Evolutionary conservation across 116 monocot species (phyloP).

Genomic region (Trichopus zeylanicus): DNA sequence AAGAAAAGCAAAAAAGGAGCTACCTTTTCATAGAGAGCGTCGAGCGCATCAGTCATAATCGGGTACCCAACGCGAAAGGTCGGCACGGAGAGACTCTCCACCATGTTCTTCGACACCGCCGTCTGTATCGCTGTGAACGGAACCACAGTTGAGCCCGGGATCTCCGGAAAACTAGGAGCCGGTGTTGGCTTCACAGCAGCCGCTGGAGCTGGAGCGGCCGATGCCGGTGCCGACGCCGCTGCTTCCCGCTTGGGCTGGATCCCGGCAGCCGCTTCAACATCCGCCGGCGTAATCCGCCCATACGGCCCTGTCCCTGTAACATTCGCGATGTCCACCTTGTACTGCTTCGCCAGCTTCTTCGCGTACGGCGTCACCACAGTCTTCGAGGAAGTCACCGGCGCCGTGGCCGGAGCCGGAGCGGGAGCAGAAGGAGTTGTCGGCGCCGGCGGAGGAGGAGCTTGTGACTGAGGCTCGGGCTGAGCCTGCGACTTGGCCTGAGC

Average conservation of each 20-base stretch:
- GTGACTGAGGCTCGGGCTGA: slow-evolving; percentile 2
- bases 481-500: slow-evolving; percentile 20
- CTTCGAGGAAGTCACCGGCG: slow-evolving; percentile 22
- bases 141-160: slow-evolving; percentile 61
- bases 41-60: slow-evolving; percentile 63
- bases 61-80: slow-evolving; percentile 94
- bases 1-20: neutral
- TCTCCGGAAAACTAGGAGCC: slow-evolving; percentile 4
- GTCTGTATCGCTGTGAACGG: slow-evolving; percentile 86
- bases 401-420: slow-evolving; percentile 6
- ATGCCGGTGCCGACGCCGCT: slow-evolving; percentile 8
- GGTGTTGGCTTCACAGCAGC: slow-evolving; percentile 14
- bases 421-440: slow-evolving; percentile 15
- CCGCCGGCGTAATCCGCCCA: slow-evolving; percentile 66
- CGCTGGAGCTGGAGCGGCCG: slow-evolving; percentile 4
- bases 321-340: slow-evolving; percentile 66
- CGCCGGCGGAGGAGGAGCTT: slow-evolving; percentile 10
- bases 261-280: slow-evolving; percentile 78
- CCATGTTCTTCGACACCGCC: slow-evolving; percentile 95
- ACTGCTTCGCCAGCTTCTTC: slow-evolving; percentile 94
- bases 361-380: slow-evolving; percentile 64
- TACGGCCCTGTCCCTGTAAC: slow-evolving; percentile 70
- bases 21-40: slow-evolving; percentile 88
- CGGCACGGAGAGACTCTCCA: slow-evolving; percentile 83
- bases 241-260: slow-evolving; percentile 40